These are phyloP conservation scores for Aschersonia sp. DNA, from an alignment of 2,329 filamentous ascomycete species.

Conservation along the genomic window DNA sequence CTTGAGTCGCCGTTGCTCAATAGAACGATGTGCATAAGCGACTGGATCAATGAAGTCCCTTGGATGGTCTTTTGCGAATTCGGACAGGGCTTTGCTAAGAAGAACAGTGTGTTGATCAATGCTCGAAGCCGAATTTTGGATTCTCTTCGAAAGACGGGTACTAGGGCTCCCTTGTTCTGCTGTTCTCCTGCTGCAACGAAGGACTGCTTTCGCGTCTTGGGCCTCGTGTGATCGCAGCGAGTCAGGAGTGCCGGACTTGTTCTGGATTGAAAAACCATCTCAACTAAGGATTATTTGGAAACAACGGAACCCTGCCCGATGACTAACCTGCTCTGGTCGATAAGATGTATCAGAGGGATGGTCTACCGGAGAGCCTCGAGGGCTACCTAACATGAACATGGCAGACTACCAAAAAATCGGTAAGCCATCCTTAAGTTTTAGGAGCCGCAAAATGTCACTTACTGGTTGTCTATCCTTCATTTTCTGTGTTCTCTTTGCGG, in stretches of 20 bases:
- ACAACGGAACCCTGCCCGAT: too few species aligned
- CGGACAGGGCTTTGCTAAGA: slow-evolving; percentile 4
- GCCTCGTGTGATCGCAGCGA: too few species aligned
- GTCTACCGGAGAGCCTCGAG: neutral
- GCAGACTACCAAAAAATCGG: neutral
- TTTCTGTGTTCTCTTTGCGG: too few species aligned
- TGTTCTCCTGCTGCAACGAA: too few species aligned
- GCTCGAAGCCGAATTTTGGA: too few species aligned
- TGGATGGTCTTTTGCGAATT: neutral
- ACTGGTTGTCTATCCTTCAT: neutral
- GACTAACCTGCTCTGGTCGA: neutral
- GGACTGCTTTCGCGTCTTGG: too few species aligned
- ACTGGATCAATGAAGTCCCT: slow-evolving; percentile 1
- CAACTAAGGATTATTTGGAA: too few species aligned
- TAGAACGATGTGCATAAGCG: slow-evolving; percentile 2
- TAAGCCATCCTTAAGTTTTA: neutral
- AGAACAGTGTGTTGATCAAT: too few species aligned
- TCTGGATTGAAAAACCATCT: too few species aligned
- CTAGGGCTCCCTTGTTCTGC: too few species aligned
- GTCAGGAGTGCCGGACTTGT: too few species aligned
- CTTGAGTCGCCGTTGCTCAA: slow-evolving; percentile 4
- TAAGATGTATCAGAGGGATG: neutral
- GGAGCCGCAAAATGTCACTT: neutral
- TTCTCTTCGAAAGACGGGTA: too few species aligned
- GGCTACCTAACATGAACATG: neutral